Evolutionary conservation across 164 flowering plant genomes (phyloP), one percentile per base, ranked within the genome.

Genomic region (Kalanchoe fedtschenkoi): DNA sequence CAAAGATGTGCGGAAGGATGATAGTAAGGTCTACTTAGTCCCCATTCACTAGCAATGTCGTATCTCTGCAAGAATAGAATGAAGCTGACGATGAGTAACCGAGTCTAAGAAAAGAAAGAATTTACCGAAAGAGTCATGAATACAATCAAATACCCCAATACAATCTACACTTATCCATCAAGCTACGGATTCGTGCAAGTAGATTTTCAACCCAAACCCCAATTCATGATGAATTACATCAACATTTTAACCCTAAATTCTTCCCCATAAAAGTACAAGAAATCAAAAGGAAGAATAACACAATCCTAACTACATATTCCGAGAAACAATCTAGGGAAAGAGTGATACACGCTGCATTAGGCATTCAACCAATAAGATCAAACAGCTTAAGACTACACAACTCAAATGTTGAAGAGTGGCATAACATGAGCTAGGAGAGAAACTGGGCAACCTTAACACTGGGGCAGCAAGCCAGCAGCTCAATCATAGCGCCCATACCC

Each of bases 41-140:
- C 56, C 33, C 67, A 53, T 62, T 73, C 76, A 68, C 58, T 65
- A 24, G 68, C 13, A 42, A 65, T 61, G 62, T 62, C 69, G 65
- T 68, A 68, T 14, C 74, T 82, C 92, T 89, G 88, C 72, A 78
- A 65, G 51, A 57, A 13, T 39, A 13, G 46, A 55, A 34, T 22
- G 56, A 34, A 26, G 32, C 56, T 10, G 26, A 51, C 11, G 16
- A 26, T 51, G 56, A 51, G 21, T 51, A 9, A 26, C 11, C 14
- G 28, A 24, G 28, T 30, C 26, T 13, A 51, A 13, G 1, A 26
- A 17, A 51, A 13, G 1, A 26, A 17, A 2, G 56, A 26, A 51
- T 3, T 24, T 24, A 19, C 56, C n/a, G n/a, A n/a, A n/a, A n/a
- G n/a, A n/a, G n/a, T n/a, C n/a, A n/a, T n/a, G n/a, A n/a, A n/a